Conservation (phyloP, 257 asterid species). For the Nicotiana knightiana region DNA sequence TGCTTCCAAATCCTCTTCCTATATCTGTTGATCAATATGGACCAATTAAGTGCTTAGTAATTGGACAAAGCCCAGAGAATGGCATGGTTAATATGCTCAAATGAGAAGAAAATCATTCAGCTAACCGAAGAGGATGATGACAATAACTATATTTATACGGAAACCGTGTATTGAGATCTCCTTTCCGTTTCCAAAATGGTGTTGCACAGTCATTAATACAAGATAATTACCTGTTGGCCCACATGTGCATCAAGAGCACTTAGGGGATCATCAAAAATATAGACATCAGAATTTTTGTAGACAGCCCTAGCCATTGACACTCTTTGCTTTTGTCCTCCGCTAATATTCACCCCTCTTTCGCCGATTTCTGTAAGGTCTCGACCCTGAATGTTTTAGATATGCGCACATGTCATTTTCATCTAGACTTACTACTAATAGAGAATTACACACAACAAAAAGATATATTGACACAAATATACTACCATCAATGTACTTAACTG, state of each 20-base stretch:
- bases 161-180: not conserved
- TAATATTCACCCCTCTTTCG: constrained; percentile 88
- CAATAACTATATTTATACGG: not conserved
- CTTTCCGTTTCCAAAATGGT: not conserved
- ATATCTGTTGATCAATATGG: not conserved
- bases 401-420: not conserved
- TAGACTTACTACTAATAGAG: not conserved
- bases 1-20: not conserved
- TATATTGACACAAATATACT: not conserved
- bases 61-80: not conserved
- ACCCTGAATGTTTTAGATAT: constrained; percentile 42
- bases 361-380: constrained; percentile 92
- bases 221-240: constrained; percentile 55
- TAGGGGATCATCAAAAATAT: constrained; percentile 84
- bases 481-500: constrained; percentile 42
- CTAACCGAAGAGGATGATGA: not conserved
- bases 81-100: not conserved
- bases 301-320: constrained; percentile 95
- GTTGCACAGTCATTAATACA: not conserved
- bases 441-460: not conserved
- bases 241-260: constrained; percentile 92
- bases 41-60: not conserved
- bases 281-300: constrained; percentile 78
- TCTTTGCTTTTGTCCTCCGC: constrained; percentile 97
- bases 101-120: not conserved